A percentile compares a stretch with the other conserved stretches of the same genome.
Evolutionary conservation across 345 rosid genomes (phyloP).

Genomic region (Bruguiera sexangula): DNA sequence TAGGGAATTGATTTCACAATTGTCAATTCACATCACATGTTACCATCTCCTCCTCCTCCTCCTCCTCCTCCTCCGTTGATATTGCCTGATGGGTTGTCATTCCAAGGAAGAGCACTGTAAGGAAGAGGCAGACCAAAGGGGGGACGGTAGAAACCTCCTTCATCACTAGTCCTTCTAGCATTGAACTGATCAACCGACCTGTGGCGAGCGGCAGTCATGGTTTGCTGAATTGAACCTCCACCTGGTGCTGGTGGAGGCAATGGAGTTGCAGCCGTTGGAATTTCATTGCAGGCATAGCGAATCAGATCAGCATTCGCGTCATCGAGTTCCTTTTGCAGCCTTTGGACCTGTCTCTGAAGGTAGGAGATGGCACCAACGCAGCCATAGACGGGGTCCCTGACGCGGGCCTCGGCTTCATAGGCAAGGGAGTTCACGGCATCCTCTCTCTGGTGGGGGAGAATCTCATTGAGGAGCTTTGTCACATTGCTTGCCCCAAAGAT

Average conservation of each 20-base stretch:
- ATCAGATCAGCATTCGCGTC: constrained; percentile 75
- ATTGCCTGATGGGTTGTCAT: constrained; percentile 40
- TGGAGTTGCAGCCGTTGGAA: constrained; percentile 11
- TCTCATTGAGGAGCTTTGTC: constrained; percentile 82
- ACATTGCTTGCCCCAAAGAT: constrained; percentile 96
- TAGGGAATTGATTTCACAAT: constrained; percentile 4
- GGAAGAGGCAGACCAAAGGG: constrained; percentile 17
- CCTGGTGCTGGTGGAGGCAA: constrained; percentile 19
- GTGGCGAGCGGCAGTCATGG: constrained; percentile 12
- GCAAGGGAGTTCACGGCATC: constrained; percentile 94
- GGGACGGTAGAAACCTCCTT: constrained; percentile 28
- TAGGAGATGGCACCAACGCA: constrained; percentile 86
- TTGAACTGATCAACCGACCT: constrained; percentile 18
- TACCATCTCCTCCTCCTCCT: constrained; percentile 44
- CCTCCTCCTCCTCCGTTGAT: constrained; percentile 37
- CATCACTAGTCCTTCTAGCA: constrained; percentile 30
- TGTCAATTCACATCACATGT: constrained; percentile 53
- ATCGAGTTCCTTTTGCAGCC: constrained; percentile 92
- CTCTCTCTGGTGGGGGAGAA: constrained; percentile 86
- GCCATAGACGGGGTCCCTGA: constrained; percentile 87
- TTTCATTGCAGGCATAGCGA: constrained; percentile 37
- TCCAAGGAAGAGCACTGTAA: constrained; percentile 31
- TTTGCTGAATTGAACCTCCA: constrained; percentile 6
- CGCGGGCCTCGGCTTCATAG: constrained; percentile 92
- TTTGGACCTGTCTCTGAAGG: constrained; percentile 84